Base-by-base conservation (phyloP, 2,329 filamentous ascomycete species). In the Karstenula rhodostoma region DNA sequence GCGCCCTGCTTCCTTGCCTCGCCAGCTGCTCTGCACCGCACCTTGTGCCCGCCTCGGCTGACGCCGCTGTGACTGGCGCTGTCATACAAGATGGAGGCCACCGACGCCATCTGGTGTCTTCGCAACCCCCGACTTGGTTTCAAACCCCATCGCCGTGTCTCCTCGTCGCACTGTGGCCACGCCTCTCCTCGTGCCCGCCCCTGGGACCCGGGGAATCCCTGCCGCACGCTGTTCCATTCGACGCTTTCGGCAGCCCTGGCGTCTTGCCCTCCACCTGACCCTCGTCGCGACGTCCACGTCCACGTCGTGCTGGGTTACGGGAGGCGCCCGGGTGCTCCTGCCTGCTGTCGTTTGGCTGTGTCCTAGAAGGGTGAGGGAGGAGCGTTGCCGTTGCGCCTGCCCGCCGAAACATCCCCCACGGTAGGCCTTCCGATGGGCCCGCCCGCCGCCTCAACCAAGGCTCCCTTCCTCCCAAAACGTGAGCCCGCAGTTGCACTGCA, bases 61-160 rank as follows among this genome's bases (percentile, higher is more conserved):
- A 58, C 22, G 47, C 44, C 56, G 25, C 37, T 49, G 54, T 67
- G 47, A 67, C 63, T 66, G 68, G 65, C 58, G 58, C 62, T 60
- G 71, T 74, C 67, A 65, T 67, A 73, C 71, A 62, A 66, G 62
- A 66, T 63, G 54, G 56, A 62, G 68, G 69, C 70, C 68, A 69
- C 67, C 40, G 66, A 67, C 69, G 71, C 72, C 72, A 73, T 70
- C 61, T 69, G 58, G 62, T 67, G 63, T 66, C 65, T 59, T 64
- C 60, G 58, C 64, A 67, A 61, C 66, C 65, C 63, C 62, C 55
- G 50, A 65, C 57, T 62, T 67, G 33, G 67, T 64, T 64, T 66
- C 67, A 59, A 64, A 59, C 66, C 62, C 64, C 54, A 48, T 60
- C 61, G 57, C 58, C 52, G 60, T 65, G 49, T 63, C 37, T 43